A percentile compares a stretch with the other conserved stretches of the same genome.
Conservation (phyloP, 129 eudicot species). For the carrot (Daucus carota) region DNA sequence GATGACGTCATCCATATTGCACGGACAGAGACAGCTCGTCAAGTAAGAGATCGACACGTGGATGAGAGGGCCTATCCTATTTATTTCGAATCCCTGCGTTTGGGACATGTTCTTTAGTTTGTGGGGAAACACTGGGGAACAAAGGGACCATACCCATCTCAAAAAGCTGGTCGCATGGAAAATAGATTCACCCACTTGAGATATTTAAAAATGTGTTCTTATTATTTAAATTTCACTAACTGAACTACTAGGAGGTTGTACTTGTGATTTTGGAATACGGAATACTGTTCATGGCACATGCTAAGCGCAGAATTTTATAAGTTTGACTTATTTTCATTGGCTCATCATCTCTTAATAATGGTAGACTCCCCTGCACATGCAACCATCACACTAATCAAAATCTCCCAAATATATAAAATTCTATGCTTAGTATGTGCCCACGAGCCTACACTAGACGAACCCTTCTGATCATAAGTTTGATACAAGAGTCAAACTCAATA, state of each 20-base stretch:
- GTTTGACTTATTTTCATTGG: no score
- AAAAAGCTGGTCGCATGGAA: slow-evolving; percentile 1
- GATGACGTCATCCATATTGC: background rate
- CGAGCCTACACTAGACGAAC: no score
- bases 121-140: background rate
- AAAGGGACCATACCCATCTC: slow-evolving; percentile 1
- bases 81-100: background rate
- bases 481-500: no score
- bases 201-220: background rate
- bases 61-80: background rate
- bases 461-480: no score
- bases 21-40: background rate
- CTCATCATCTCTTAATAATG: no score
- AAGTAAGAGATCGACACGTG: background rate
- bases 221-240: background rate
- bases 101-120: background rate
- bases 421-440: no score
- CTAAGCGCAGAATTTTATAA: no score
- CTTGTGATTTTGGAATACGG: background rate
- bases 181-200: background rate
- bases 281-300: no score
- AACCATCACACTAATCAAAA: no score
- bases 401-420: no score
- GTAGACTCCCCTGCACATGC: no score
- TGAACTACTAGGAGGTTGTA: background rate